Base-by-base conservation (phyloP, 1,139 yeast genomes). In the Insectozyma bohioensis region DNA sequence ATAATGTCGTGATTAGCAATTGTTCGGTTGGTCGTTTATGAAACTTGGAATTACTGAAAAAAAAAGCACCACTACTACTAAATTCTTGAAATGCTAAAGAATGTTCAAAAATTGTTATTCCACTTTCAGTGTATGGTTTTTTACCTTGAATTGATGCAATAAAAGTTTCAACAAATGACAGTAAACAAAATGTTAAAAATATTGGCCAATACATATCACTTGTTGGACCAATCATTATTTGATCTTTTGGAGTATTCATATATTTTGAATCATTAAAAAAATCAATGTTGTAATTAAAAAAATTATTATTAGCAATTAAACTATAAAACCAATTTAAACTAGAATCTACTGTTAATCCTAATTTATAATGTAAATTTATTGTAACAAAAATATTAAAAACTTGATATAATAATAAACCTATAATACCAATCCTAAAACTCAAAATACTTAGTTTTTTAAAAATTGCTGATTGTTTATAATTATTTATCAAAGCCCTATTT, bases 71-170 rank as follows among this genome's bases (percentile, higher is more conserved):
- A 14, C 67, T 56, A n/a, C 72, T 62, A 46, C 78, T 78, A 19
- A 73, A 78, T 47, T 82, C 90, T 49, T 83, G 88, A 49, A 81
- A 82, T 9, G 86, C 85, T 18, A 82, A 56, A 1, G 88, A 80
- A 48, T 78, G 82, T 49, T 84, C 94, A 53, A 84, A 82, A 20
- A 83, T 58, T 0, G 92, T 80, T 44, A 83, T 63, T 0, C 88
- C 88, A 7, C 83, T 72, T 43, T 82, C 92, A 7, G 77, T 72
- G 35, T 71, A 68, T 2, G 87, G 85, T 28, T 69, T 67, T 20
- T 59, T 58, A 6, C 85, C 86, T 35, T 72, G 71, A 3, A 80
- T 67, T 12, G 77, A 78, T 6, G 85, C 69, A 2, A 79, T 64
- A 44, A 84, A 80, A 0, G 87, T 80, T 52, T 85, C 92, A n/a